phyloP scores from a whole-genome alignment of 1,284 basidiomycete species.

The Boletus mariae region DNA sequence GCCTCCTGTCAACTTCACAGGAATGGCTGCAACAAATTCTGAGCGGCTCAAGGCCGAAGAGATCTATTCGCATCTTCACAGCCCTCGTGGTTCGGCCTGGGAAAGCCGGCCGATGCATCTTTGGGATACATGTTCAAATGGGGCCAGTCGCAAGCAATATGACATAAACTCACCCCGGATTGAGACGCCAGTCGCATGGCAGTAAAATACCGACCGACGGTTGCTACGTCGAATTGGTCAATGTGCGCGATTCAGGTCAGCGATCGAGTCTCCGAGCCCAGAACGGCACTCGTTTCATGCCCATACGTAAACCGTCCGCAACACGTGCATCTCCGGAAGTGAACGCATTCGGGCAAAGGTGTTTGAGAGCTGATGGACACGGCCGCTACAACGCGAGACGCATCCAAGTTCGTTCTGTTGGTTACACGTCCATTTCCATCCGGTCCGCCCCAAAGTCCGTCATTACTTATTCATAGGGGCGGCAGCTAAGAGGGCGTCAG shows the following conservation, averaged over 20 bases:
- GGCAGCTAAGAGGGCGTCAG: conserved; percentile 3
- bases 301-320: conserved; percentile 22
- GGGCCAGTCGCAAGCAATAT: conserved; percentile 11
- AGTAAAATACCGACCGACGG: conserved; percentile 13
- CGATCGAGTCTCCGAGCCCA: conserved; percentile 28
- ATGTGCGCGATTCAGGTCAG: conserved; percentile 23
- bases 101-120: conserved; percentile 25
- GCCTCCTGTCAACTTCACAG: conserved; percentile 19
- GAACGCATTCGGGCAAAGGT: conserved; percentile 15
- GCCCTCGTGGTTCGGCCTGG: conserved; percentile 20
- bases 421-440: neutral
- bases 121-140: conserved; percentile 9
- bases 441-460: conserved; percentile 12
- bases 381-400: conserved; percentile 19
- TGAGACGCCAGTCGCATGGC: conserved; percentile 7
- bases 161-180: conserved; percentile 24
- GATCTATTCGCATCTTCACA: conserved; percentile 29
- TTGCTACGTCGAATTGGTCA: conserved; percentile 27
- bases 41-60: conserved; percentile 17
- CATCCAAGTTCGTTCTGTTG: conserved; percentile 12
- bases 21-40: conserved; percentile 15
- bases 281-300: conserved; percentile 15
- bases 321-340: conserved; percentile 30
- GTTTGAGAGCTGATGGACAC: conserved; percentile 14
- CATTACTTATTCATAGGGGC: neutral